Percentiles rank a stretch among this genome's conserved stretches.
Evolutionary conservation across 495 filamentous ascomycete genomes (phyloP).

Genomic region (Penicillium parvum): DNA sequence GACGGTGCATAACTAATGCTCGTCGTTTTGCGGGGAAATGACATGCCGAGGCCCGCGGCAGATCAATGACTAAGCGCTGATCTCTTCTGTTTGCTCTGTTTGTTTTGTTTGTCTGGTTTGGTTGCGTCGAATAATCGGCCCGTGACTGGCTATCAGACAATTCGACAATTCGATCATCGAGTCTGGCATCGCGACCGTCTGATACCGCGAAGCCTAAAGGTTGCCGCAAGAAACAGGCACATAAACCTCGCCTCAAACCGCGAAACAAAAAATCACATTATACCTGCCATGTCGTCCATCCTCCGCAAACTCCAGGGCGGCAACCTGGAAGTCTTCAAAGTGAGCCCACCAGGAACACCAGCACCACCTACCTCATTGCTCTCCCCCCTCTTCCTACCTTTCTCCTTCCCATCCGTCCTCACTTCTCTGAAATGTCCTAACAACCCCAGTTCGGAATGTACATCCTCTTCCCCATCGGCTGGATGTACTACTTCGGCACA

Average conservation of each 20-base stretch:
- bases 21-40: conserved; percentile 30
- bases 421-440: neutral
- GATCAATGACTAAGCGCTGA: conserved; percentile 24
- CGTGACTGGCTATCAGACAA: conserved; percentile 19
- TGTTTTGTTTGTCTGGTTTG: conserved; percentile 5
- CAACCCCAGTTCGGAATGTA: conserved; percentile 84
- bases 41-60: conserved; percentile 33
- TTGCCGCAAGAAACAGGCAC: too few species aligned
- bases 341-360: conserved; percentile 35
- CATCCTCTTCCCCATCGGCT: conserved; percentile 95
- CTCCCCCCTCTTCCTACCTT: too few species aligned
- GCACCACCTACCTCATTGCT: too few species aligned
- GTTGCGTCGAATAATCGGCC: conserved; percentile 10
- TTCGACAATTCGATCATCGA: conserved; percentile 13
- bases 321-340: conserved; percentile 96
- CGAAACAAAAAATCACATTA: too few species aligned
- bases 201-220: too few species aligned
- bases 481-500: conserved; percentile 99
- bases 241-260: too few species aligned
- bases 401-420: neutral
- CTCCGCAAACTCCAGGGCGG: conserved; percentile 59
- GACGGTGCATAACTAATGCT: too few species aligned
- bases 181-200: conserved; percentile 2
- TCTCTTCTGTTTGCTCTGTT: conserved; percentile 15
- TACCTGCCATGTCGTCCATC: conserved; percentile 24